Evolutionary conservation across 306 rosid species (phyloP).

Genomic region (Cucurbita pepo): DNA sequence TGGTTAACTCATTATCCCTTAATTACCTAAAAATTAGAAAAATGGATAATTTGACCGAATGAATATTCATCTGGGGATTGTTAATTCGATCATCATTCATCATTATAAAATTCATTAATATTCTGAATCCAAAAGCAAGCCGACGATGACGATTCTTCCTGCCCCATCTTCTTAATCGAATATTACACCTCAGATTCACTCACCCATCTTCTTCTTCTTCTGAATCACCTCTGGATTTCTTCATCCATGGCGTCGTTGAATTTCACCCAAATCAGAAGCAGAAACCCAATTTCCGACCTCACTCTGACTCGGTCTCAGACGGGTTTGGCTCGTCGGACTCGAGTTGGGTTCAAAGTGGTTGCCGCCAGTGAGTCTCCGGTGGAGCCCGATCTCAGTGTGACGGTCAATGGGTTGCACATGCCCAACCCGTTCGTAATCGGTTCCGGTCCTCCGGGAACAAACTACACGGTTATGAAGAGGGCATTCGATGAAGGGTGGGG

Average conservation of each 20-base stretch:
- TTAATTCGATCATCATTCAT: background rate
- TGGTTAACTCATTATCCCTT: too few relatives aligned
- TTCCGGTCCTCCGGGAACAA: constrained; percentile 96
- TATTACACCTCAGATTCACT: background rate
- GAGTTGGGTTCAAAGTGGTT: constrained; percentile 50
- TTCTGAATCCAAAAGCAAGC: background rate
- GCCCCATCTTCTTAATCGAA: background rate
- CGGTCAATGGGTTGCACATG: constrained; percentile 72
- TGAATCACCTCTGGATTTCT: constrained; percentile 5
- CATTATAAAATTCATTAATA: background rate
- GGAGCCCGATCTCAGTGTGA: constrained; percentile 89
- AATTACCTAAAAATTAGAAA: background rate
- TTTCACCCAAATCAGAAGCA: constrained; percentile 35
- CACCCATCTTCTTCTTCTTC: background rate
- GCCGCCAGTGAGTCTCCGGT: constrained; percentile 41
- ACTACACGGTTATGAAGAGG: constrained; percentile 91
- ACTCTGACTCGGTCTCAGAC: constrained; percentile 15
- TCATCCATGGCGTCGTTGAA: constrained; percentile 57
- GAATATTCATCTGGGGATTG: background rate
- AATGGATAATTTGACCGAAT: background rate
- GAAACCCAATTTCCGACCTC: constrained; percentile 36
- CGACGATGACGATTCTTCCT: background rate
- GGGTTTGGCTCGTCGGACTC: constrained; percentile 17
- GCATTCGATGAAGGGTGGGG: constrained; percentile 99
- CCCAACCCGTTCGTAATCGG: constrained; percentile 92